Base-by-base conservation (phyloP, 2,329 filamentous ascomycete genomes). In the Fusarium virguliforme region DNA sequence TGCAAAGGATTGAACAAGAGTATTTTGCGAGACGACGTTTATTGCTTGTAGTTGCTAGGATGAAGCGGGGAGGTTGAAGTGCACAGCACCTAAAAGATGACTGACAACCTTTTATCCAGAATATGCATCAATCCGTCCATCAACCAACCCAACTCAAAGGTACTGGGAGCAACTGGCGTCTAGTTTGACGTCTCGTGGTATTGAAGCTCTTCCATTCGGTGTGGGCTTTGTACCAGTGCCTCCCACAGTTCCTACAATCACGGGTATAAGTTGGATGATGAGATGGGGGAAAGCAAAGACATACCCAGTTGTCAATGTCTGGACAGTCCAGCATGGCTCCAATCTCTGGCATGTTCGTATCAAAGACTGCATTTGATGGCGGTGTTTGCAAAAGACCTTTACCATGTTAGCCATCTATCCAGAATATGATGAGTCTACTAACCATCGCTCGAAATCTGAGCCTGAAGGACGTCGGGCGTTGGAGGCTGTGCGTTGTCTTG, bases 271-370 rank as follows among this genome's bases (percentile, higher is more conserved):
- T 34, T 32, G 0, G 4, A 12, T 13, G 2, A 3, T n/a, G 0
- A 2, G 0, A 8, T 28, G 3, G 1, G 3, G 1, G 4, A 15
- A 46, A n/a, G 0, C 24, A 40, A 10, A 1, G 8, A 60, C 55
- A n/a, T 55, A 74, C 71, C 71, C 71, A 74, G 12, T 74, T 62
- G 5, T 74, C 59, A 7, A 62, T 60, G 3, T 74, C 71, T 0
- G 71, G 64, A 6, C 50, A 65, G 9, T 64, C 64, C 5, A 74
- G 9, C 61, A 74, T 72, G 6, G 54, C 61, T 9, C 64, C 66
- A 8, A 72, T 63, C 3, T 60, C 68, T 5, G 70, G 62, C 3
- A 72, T 53, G 4, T 24, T 54, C 4, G 3, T 2, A 1, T 26
- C 4, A 9, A 35, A 43, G 3, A 2, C 18, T 5, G 37, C 24